Percentiles rank a stretch among this genome's conserved stretches.
These are phyloP conservation scores for Porogramme epimiltina DNA, from an alignment of 1,284 basidiomycete genomes.

Conservation along the genomic window DNA sequence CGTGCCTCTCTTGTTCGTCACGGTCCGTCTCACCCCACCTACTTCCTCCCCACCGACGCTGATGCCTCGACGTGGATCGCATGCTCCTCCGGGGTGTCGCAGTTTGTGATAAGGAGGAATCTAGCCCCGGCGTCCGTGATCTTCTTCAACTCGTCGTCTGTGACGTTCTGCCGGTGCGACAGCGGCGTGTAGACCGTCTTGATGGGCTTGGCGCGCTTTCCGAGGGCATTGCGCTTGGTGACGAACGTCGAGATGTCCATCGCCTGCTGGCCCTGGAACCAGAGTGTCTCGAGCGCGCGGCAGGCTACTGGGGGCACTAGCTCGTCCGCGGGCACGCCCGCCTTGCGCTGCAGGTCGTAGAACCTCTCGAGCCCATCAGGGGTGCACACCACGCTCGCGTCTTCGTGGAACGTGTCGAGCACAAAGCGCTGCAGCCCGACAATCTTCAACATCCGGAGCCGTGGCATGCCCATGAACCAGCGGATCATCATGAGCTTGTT, in stretches of 20 bases:
- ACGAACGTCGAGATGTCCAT: background rate
- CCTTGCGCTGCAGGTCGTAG: background rate
- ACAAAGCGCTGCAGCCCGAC: conserved; percentile 40
- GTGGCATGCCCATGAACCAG: conserved; percentile 57
- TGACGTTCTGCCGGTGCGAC: background rate
- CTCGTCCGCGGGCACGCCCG: background rate
- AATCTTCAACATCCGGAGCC: conserved; percentile 50
- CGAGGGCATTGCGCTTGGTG: background rate
- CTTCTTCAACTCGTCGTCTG: background rate
- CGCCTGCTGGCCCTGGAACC: background rate
- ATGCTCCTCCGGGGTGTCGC: conserved; percentile 9
- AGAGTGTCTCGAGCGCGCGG: background rate
- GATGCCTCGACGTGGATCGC: background rate
- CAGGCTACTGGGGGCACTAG: background rate
- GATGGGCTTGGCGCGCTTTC: background rate
- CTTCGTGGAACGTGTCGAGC: conserved; percentile 45
- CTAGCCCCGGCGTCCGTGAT: background rate
- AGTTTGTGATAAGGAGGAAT: background rate
- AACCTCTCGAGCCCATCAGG: conserved; percentile 19
- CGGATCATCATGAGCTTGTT: conserved; percentile 38
- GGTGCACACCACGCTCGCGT: conserved; percentile 28
- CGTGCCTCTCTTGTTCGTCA: no score
- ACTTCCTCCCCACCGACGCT: no score
- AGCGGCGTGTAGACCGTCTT: background rate
- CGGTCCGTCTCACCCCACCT: no score